Evolutionary conservation across 2,329 filamentous ascomycete genomes (phyloP), one percentile per base, ranked within the genome.

Genomic region (Colletotrichum acutatum): DNA sequence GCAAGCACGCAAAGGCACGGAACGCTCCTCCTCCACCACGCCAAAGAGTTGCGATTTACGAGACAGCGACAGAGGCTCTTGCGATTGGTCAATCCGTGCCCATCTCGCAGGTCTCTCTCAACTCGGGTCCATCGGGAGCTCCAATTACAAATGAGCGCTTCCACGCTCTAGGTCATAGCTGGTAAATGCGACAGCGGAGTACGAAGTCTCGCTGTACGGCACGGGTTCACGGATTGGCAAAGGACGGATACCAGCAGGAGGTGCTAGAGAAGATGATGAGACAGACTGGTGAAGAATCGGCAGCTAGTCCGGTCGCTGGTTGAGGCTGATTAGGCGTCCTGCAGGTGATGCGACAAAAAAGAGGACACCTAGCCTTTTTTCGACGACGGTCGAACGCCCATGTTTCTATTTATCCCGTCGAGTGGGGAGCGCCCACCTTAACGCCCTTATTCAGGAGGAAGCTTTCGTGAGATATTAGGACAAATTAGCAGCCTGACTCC

Each of bases 361-460:
- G 61, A 74, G 67, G 67, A 74, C 68, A 74, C 61, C 67, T 74
- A 61, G 37, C 49, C 71, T 67, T 26, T 65, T 65, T 72, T 65
- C 26, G 46, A 72, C 54, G 66, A 30, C 37, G 59, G 28, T 49
- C 42, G 30, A 34, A 53, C 30, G 32, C 70, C 42, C 59, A 53
- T 30, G 66, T 49, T 60, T 59, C 69, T 65, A 60, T 65, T 56
- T 26, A 56, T 57, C 24, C 52, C 53, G 19, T 63, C 49, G 26
- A 24, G 65, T 61, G 69, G 69, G 46, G 58, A 58, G 26, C 32
- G 32, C 32, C 32, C 32, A 34, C 32, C 32, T 34, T 34, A 26
- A 14, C 28, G 57, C 16, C 37, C 26, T 37, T 42, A 37, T 11
- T 34, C 54, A 67, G 37, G 65, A n/a, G 28, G 32, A 53, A 65